Percentiles rank a stretch among this genome's conserved stretches.
Evolutionary conservation across 2,329 filamentous ascomycete species (phyloP).

Genomic region (Mollisiaceae sp.): DNA sequence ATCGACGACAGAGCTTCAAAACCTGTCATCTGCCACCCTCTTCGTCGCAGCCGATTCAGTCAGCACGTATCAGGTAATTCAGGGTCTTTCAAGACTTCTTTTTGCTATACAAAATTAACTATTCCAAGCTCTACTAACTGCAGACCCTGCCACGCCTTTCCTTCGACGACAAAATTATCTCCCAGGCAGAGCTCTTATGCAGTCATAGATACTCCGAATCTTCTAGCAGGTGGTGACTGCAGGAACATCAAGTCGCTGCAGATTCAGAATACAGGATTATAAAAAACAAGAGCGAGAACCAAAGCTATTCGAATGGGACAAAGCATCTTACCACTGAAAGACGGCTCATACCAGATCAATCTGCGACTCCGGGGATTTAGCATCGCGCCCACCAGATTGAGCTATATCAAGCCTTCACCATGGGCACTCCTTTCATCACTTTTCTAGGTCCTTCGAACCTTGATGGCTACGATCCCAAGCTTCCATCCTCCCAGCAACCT

Average conservation of each 20-base stretch:
- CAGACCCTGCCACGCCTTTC: not conserved
- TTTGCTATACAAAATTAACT: slow-evolving; percentile 7
- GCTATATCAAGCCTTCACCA: slow-evolving; percentile 6
- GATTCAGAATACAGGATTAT: not conserved
- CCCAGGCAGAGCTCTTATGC: not conserved
- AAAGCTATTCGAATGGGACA: not conserved
- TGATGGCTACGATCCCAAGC: slow-evolving; percentile 51
- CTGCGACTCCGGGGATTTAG: not conserved
- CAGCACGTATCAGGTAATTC: slow-evolving; percentile 4
- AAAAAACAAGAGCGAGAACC: not conserved
- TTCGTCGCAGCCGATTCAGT: not conserved
- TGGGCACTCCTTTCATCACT: slow-evolving; percentile 41
- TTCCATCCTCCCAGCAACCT: slow-evolving; percentile 51
- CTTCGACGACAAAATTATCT: not conserved
- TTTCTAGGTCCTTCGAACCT: slow-evolving; percentile 52
- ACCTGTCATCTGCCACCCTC: slow-evolving; percentile 9
- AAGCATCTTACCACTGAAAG: not conserved
- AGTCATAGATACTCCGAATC: not conserved
- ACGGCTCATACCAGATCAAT: not conserved
- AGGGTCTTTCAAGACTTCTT: slow-evolving; percentile 1
- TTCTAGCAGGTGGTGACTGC: not conserved
- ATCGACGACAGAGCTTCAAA: slow-evolving; percentile 4
- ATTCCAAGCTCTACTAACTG: not conserved
- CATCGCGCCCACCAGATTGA: not conserved
- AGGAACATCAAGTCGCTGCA: not conserved